These are phyloP conservation scores for Diaporthe ampelina DNA, from an alignment of 2,329 filamentous ascomycete species.

Conservation along the genomic window DNA sequence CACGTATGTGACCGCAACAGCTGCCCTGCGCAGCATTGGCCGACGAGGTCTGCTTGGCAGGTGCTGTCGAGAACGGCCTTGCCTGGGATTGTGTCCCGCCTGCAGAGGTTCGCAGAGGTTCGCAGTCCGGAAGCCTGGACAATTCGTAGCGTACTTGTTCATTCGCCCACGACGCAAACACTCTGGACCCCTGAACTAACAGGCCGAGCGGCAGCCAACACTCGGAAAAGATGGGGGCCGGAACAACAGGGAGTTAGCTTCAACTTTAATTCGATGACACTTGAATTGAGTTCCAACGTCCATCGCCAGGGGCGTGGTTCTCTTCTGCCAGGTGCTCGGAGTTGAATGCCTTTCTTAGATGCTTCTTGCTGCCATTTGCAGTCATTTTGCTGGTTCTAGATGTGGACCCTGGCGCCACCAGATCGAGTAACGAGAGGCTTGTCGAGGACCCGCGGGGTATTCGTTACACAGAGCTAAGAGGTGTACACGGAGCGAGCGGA, in stretches of 20 bases:
- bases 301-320: neutral
- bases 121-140: neutral
- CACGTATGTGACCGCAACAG: conserved; percentile 17
- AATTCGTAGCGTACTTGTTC: neutral
- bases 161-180: conserved; percentile 16
- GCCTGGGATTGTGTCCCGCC: neutral
- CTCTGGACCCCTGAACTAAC: conserved; percentile 13
- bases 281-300: conserved; percentile 21
- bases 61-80: conserved; percentile 5
- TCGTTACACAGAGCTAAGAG: conserved; percentile 3
- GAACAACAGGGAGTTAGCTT: conserved; percentile 8
- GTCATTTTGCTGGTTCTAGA: neutral
- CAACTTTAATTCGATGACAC: conserved; percentile 38
- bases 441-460: conserved; percentile 4
- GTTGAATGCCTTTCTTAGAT: neutral
- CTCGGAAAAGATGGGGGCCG: conserved; percentile 12
- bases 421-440: conserved; percentile 7
- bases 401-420: conserved; percentile 1
- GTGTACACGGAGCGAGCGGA: neutral
- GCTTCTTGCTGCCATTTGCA: neutral
- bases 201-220: neutral
- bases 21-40: neutral
- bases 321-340: neutral
- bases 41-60: neutral
- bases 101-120: neutral